Conservation (phyloP, 768 basidiomycete species). For the Rhodotorula graminis region DNA sequence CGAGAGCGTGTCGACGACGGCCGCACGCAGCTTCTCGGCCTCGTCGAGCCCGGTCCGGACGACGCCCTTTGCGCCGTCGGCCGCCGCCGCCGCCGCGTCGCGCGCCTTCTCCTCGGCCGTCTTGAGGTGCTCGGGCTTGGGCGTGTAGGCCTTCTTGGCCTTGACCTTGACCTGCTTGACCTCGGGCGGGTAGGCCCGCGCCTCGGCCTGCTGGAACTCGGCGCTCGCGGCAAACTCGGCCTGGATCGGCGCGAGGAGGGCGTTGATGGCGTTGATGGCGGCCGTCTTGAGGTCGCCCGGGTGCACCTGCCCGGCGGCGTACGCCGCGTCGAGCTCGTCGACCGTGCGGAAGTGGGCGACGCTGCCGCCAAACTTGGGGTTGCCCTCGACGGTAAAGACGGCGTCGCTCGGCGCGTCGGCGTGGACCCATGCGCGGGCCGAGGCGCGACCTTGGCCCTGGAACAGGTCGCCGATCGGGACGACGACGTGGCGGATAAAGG, state of each 20-base stretch:
- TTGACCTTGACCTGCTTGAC: slow-evolving; percentile 58
- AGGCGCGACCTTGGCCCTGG: slow-evolving; percentile 22
- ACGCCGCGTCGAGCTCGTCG: slow-evolving; percentile 66
- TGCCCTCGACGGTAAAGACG: slow-evolving; percentile 70
- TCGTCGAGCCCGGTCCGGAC: slow-evolving; percentile 10
- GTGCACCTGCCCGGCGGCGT: slow-evolving; percentile 69
- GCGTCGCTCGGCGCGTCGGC: slow-evolving; percentile 66
- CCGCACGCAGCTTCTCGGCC: slow-evolving; percentile 18
- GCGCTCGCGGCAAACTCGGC: slow-evolving; percentile 67
- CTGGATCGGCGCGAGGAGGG: slow-evolving; percentile 73
- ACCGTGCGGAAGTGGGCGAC: slow-evolving; percentile 67
- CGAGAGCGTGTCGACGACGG: slow-evolving; percentile 18
- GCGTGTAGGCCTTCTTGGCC: slow-evolving; percentile 30
- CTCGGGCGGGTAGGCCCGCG: slow-evolving; percentile 70
- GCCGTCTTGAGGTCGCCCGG: slow-evolving; percentile 82
- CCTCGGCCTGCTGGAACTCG: slow-evolving; percentile 74
- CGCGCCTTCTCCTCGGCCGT: slow-evolving; percentile 34
- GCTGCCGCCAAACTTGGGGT: slow-evolving; percentile 59
- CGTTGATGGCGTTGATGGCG: slow-evolving; percentile 67
- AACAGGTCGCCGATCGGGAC: slow-evolving; percentile 49
- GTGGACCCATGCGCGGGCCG: slow-evolving; percentile 28
- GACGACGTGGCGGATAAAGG: slow-evolving; percentile 50
- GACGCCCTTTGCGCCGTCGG: slow-evolving; percentile 8
- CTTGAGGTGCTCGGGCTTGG: slow-evolving; percentile 39
- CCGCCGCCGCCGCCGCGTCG: slow-evolving; percentile 18